Evolutionary conservation across 202 grass and related monocot genomes (phyloP).

Genomic region (Thinopyrum obtusiflorum): DNA sequence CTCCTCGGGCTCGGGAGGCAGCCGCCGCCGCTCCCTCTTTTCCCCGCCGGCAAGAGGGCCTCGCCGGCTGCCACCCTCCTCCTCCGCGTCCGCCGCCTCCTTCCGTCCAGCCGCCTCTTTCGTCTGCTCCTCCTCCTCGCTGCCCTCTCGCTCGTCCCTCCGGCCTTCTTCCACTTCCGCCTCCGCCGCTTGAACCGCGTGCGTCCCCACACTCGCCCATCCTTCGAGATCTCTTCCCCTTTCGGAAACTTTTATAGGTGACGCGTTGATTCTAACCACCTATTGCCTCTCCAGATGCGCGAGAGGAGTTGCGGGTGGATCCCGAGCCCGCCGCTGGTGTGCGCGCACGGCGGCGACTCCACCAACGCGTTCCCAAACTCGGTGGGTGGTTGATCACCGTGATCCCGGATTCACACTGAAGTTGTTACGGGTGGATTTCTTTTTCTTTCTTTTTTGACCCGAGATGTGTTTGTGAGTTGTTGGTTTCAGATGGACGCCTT

Average conservation of each 20-base stretch:
- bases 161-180: constrained; percentile 73
- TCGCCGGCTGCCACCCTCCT: neutral
- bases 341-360: constrained; percentile 79
- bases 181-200: constrained; percentile 76
- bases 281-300: constrained; percentile 49
- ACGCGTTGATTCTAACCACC: neutral
- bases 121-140: constrained; percentile 66
- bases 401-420: neutral
- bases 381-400: constrained; percentile 25
- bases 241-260: neutral
- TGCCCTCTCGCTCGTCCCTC: constrained; percentile 57
- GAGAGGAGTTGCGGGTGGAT: constrained; percentile 78
- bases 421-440: neutral
- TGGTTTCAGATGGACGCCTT: constrained; percentile 71
- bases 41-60: constrained; percentile 53
- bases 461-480: constrained; percentile 5
- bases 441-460: neutral
- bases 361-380: constrained; percentile 69
- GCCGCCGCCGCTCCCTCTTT: constrained; percentile 54
- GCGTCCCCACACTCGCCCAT: neutral
- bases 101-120: constrained; percentile 52
- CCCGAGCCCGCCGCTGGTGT: constrained; percentile 68
- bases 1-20: constrained; percentile 37
- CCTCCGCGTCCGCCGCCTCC: constrained; percentile 22
- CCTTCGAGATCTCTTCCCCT: neutral